A percentile compares a stretch with the other conserved stretches of the same genome.
Conservation (phyloP, 192 early-diverging fungal species). For the Podila epigama region DNA sequence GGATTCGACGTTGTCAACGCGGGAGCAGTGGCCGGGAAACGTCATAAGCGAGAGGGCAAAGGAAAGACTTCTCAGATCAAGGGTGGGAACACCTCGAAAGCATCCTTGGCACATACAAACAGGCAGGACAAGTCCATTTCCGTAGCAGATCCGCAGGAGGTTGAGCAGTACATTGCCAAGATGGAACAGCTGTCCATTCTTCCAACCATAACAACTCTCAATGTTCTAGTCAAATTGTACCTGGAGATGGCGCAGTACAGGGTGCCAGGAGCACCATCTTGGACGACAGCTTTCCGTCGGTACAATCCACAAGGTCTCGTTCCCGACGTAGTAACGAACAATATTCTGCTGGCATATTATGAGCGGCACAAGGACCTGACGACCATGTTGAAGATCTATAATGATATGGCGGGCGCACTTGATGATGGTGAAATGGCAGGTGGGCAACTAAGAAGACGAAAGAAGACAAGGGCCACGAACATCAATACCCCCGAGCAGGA, state of each 20-base stretch:
- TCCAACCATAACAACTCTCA: conserved; percentile 20
- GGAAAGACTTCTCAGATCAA: background rate
- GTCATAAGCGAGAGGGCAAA: background rate
- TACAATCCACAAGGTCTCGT: conserved; percentile 24
- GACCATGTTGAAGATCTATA: conserved; percentile 31
- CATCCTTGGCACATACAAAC: background rate
- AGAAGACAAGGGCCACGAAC: background rate
- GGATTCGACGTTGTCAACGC: conserved; percentile 36
- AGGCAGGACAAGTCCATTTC: background rate
- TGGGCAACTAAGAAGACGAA: background rate
- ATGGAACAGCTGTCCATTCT: conserved; percentile 18
- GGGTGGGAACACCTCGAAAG: background rate
- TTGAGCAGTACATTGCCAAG: conserved; percentile 15
- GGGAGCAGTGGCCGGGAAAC: background rate
- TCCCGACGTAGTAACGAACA: conserved; percentile 36
- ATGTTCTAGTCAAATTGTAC: conserved; percentile 30
- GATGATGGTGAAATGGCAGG: background rate
- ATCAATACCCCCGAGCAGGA: background rate
- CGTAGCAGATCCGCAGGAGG: conserved; percentile 21
- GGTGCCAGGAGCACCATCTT: conserved; percentile 17
- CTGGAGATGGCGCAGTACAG: conserved; percentile 38
- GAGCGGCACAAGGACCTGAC: conserved; percentile 24
- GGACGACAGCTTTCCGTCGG: conserved; percentile 24
- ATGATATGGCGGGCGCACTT: conserved; percentile 20
- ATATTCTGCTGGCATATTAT: conserved; percentile 36